Evolutionary conservation across 805 yeast genomes (phyloP).

Genomic region (Saturnispora halmiae): DNA sequence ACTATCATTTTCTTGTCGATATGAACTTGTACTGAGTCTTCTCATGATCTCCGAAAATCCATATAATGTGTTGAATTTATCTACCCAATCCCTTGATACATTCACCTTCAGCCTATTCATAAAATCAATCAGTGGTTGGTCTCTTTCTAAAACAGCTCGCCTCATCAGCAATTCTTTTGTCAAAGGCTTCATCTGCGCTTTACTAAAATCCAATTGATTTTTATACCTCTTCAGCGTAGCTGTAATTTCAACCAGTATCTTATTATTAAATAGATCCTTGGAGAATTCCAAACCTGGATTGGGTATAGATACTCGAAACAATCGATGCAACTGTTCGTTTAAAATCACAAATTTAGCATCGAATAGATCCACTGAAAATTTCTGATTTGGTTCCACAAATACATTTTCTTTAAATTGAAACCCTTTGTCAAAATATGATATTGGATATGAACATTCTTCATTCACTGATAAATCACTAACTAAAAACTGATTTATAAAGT

Average conservation of each 20-base stretch:
- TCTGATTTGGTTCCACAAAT: slow-evolving; percentile 2
- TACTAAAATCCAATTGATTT: slow-evolving; percentile 17
- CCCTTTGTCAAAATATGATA: not conserved
- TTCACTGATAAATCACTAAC: slow-evolving; percentile 6
- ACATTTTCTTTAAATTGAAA: slow-evolving; percentile 2
- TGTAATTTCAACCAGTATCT: slow-evolving; percentile 17
- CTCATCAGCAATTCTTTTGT: slow-evolving; percentile 9
- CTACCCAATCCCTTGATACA: slow-evolving; percentile 14
- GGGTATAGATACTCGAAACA: not conserved
- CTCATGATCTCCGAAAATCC: slow-evolving; percentile 10
- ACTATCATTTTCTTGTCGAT: slow-evolving; percentile 4
- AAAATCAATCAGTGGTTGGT: slow-evolving; percentile 15
- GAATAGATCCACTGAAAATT: slow-evolving; percentile 6
- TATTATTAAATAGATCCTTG: slow-evolving; percentile 12
- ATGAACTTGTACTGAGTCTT: not conserved
- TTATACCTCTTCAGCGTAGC: slow-evolving; percentile 16
- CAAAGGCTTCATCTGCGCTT: slow-evolving; percentile 11
- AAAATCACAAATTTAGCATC: slow-evolving; percentile 1
- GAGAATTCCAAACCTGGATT: not conserved
- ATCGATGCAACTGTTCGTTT: not conserved
- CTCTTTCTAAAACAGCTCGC: slow-evolving; percentile 8
- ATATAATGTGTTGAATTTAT: slow-evolving; percentile 12
- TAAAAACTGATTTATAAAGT: slow-evolving; percentile 1
- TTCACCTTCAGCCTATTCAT: slow-evolving; percentile 14
- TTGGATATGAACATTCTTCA: slow-evolving; percentile 2